These are phyloP conservation scores for Saccharata proteae DNA, from an alignment of 2,329 filamentous ascomycete species.

Conservation along the genomic window DNA sequence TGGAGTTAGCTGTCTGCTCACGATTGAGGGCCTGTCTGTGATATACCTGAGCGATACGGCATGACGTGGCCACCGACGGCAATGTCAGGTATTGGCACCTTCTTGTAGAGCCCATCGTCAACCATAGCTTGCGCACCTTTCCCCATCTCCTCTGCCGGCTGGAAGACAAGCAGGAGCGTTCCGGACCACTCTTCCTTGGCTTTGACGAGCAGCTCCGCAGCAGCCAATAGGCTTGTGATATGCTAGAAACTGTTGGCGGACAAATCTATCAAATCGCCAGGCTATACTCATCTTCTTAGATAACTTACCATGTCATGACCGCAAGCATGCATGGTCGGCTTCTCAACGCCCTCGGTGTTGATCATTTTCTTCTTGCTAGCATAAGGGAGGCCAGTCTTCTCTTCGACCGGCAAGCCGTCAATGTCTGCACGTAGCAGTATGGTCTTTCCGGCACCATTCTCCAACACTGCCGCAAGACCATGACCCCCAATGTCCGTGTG, in stretches of 20 bases:
- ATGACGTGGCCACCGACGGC: slow-evolving; percentile 47
- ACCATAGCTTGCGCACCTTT: slow-evolving; percentile 52
- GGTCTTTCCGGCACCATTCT: slow-evolving; percentile 43
- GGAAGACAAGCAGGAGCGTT: slow-evolving; percentile 52
- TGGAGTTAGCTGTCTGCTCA: not conserved
- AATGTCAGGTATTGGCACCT: slow-evolving; percentile 43
- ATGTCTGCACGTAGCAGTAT: slow-evolving; percentile 51
- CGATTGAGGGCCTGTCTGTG: not conserved
- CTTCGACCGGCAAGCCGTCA: slow-evolving; percentile 47
- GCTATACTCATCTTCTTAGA: too few relatives aligned
- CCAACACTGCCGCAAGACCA: slow-evolving; percentile 44
- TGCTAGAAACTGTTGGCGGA: too few relatives aligned
- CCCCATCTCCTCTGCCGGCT: slow-evolving; percentile 54
- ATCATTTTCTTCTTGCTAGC: slow-evolving; percentile 36
- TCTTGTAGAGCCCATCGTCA: slow-evolving; percentile 44
- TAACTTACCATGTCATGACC: slow-evolving; percentile 58
- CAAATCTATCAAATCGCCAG: too few relatives aligned
- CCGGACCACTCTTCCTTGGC: slow-evolving; percentile 44
- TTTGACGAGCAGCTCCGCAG: slow-evolving; percentile 37
- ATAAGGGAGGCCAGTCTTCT: slow-evolving; percentile 44
- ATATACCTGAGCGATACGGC: slow-evolving; percentile 26
- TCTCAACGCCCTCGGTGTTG: slow-evolving; percentile 35
- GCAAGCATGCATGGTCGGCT: slow-evolving; percentile 56
- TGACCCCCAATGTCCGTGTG: slow-evolving; percentile 17
- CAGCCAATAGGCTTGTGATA: slow-evolving; percentile 45